phyloP scores from a whole-genome alignment of 139 green algal genomes.

The Tetradesmus obliquus region DNA sequence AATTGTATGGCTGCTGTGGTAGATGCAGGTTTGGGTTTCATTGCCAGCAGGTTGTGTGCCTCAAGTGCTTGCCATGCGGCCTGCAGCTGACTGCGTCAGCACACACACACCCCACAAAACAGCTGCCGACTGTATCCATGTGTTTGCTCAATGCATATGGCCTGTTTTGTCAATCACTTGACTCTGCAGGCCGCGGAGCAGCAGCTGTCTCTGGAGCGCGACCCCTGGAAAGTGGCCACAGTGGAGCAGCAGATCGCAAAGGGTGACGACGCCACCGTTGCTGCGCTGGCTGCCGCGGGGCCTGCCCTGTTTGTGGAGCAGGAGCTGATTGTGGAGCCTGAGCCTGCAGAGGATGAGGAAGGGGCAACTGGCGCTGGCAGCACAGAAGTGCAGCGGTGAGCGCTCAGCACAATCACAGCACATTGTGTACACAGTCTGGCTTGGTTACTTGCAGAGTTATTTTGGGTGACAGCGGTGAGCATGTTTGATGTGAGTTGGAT shows the following conservation, averaged over 20 bases:
- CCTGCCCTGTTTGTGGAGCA: slow-evolving; percentile 65
- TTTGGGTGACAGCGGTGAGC: not conserved
- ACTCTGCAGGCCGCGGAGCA: slow-evolving; percentile 25
- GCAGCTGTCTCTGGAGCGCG: slow-evolving; percentile 41
- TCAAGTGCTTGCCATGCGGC: too few relatives aligned
- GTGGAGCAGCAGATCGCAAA: slow-evolving; percentile 33
- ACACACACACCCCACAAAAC: not conserved
- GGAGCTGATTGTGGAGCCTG: slow-evolving; percentile 84
- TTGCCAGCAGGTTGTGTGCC: too few relatives aligned
- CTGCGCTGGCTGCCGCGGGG: slow-evolving; percentile 21
- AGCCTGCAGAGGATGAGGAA: slow-evolving; percentile 63
- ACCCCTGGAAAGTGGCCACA: slow-evolving; percentile 57
- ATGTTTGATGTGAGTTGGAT: not conserved
- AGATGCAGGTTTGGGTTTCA: not conserved
- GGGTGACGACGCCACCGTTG: not conserved
- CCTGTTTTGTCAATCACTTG: not conserved
- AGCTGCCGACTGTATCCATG: not conserved
- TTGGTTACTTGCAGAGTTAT: not conserved
- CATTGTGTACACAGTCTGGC: not conserved
- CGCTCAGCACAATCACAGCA: not conserved
- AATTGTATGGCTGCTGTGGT: too few relatives aligned
- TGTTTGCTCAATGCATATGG: not conserved
- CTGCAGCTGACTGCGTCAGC: too few relatives aligned
- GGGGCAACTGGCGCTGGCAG: slow-evolving; percentile 32
- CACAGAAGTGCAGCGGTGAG: slow-evolving; percentile 54